Base-by-base conservation (phyloP, 805 yeast species). In the Cyberlindnera xishuangbannaensis region DNA sequence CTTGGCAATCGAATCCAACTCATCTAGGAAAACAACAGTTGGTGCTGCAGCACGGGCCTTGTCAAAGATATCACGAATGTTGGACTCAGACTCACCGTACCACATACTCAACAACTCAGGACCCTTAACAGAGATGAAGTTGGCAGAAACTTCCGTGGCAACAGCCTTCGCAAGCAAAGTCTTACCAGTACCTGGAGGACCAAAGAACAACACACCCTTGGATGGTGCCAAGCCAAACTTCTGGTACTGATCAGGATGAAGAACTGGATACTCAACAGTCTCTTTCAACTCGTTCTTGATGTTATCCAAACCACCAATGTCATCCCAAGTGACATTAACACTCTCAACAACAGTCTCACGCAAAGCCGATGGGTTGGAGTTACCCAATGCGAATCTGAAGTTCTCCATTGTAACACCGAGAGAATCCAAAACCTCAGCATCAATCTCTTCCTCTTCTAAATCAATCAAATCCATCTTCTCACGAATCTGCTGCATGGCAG, bases 121-220 rank as follows among this genome's bases (percentile, higher is more conserved):
- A 50, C 97, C 97, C 67, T 87, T 87, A 34, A 90, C 97, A 30
- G 95, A 83, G 48, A 92, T 92, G 67, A 92, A 92, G 64, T 92
- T 92, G 22, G 98, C 99, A 43, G 96, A 84, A 24, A 92, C 97
- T 63, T 92, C 98, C 30, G 97, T 92, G 30, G 99, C 99, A 50
- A 92, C 97, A 35, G 99, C 99, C 67, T 92, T 92, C 29, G 98
- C 98, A 54, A 92, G 73, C 56, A 92, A 69, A 4, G 99, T 92
- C 69, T 92, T 92, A 87, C 98, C 98, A 41, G 97, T 92, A 83
- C 99, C 99, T 41, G 99, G 99, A 34, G 99, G 99, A 51, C 99
- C 99, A 61, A 83, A 92, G 73, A 92, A 92, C 60, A 92, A 71
- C 48, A 92, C 98, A 69, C 99, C 99, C 67, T 90, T 88, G 25